A percentile compares a stretch with the other conserved stretches of the same genome.
These are phyloP conservation scores for Chara braunii DNA, from an alignment of 139 green algal species.

Conservation along the genomic window DNA sequence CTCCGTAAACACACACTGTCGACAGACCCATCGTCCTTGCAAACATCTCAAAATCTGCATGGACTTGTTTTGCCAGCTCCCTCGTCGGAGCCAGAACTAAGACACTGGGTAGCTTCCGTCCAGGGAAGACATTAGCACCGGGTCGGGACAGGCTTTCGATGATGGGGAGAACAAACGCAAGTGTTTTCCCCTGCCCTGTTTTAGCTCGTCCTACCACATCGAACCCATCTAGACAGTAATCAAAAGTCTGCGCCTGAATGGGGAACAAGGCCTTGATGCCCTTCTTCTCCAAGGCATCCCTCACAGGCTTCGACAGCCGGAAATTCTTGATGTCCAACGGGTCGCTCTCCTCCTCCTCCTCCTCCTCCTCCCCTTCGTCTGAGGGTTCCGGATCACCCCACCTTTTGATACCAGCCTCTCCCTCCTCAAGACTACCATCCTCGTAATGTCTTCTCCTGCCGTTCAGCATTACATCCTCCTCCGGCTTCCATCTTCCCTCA, in stretches of 20 bases:
- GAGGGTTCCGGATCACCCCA: neutral
- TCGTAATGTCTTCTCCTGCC: too few relatives aligned
- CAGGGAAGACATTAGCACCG: neutral
- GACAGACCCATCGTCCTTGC: too few relatives aligned
- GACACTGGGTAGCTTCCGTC: conserved; percentile 46
- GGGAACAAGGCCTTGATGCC: conserved; percentile 83
- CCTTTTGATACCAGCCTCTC: too few relatives aligned
- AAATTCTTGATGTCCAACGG: conserved; percentile 28
- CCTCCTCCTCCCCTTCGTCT: conserved; percentile 2
- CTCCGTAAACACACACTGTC: conserved; percentile 84
- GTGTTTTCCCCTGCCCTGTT: conserved; percentile 95
- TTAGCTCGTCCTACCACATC: conserved; percentile 86
- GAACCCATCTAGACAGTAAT: conserved; percentile 58
- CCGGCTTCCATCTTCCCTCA: too few relatives aligned
- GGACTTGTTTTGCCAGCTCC: conserved; percentile 94
- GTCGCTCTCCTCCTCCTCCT: conserved; percentile 25
- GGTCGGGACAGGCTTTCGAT: conserved; percentile 62
- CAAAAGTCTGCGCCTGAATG: conserved; percentile 86
- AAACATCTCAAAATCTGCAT: too few relatives aligned
- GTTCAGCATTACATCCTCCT: too few relatives aligned
- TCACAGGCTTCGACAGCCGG: conserved; percentile 48
- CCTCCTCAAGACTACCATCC: too few relatives aligned
- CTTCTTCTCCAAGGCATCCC: conserved; percentile 62
- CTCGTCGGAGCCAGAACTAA: conserved; percentile 89
- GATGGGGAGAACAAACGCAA: conserved; percentile 94